Evolutionary conservation across 306 rosid species (phyloP), one percentile per base, ranked within the genome.

Genomic region (Pueraria montana): DNA sequence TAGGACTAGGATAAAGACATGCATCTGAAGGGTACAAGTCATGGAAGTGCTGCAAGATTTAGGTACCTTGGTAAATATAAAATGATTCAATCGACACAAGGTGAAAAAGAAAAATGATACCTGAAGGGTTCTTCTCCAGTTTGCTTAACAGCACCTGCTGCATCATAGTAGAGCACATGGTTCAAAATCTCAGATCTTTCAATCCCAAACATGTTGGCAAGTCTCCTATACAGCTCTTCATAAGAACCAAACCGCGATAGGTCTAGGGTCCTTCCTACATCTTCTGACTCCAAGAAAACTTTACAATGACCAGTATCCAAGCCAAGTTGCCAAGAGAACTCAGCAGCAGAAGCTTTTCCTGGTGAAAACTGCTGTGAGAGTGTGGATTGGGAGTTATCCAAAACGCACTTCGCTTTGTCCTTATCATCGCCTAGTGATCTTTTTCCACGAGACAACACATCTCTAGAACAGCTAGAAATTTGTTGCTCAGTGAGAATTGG

Each of bases 401-500:
- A 77, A 48, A 83, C 79, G 82, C 89, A 83, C 83, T 82, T 91
- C 6, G 76, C 92, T 11, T 89, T 86, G 40, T 85, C 88, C 77
- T 82, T 83, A 72, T 58, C 84, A 73, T 67, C 84, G 76, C 85
- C 79, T 1, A 80, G 59, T 9, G 85, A 80, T 23, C 40, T 72
- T 70, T 88, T 90, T 20, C 86, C 76, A 32, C 27, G 85, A 24
- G 89, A 85, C 53, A 65, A 64, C 78, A 87, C 23, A 36, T 86
- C 92, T 63, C 82, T 42, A 3, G 89, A 84, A 76, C 87, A 85
- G 86, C 86, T 83, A 81, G 94, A 88, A 24, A 92, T 92, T 82
- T 96, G 96, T 89, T 96, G 97, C 85, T 96, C 99, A 0, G 98
- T 93, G 77, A 96, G 91, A 74, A 96, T 96, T 5, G 96, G 99